These are phyloP conservation scores for Cadophora sp. DNA, from an alignment of 2,329 filamentous ascomycete species.

Conservation along the genomic window DNA sequence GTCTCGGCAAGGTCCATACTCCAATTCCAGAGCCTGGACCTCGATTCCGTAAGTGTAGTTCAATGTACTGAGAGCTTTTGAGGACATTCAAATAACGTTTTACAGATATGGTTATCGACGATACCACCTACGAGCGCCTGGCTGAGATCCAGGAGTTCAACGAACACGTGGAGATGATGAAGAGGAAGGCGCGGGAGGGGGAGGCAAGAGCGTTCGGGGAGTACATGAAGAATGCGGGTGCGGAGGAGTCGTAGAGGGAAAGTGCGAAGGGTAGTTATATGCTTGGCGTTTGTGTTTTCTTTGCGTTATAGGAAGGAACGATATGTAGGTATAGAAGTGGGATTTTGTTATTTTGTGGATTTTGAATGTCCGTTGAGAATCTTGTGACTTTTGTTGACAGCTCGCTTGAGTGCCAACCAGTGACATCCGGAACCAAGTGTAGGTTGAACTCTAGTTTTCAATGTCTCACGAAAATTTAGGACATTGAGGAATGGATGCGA, in stretches of 20 bases:
- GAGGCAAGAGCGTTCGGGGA: not conserved
- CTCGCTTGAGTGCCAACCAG: too few species aligned
- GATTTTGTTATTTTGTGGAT: not conserved
- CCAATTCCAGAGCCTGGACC: not conserved
- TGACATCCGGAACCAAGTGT: too few species aligned
- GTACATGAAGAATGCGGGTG: not conserved
- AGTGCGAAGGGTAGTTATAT: too few species aligned
- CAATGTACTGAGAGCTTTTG: not conserved
- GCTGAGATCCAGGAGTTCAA: not conserved
- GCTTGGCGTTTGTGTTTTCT: not conserved
- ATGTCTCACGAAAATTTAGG: too few species aligned
- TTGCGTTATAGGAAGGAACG: not conserved
- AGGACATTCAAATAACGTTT: not conserved
- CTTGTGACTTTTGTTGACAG: not conserved
- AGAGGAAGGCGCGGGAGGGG: not conserved
- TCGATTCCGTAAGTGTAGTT: not conserved
- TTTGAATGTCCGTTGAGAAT: not conserved
- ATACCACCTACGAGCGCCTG: conserved; percentile 4
- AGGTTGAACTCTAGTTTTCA: too few species aligned
- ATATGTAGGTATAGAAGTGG: not conserved
- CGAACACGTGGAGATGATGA: not conserved
- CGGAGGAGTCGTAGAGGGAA: not conserved
- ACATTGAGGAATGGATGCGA: too few species aligned
- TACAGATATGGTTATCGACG: not conserved
- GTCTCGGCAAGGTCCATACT: not conserved